These are phyloP conservation scores for Amoebophrya sp. DNA, from an alignment of 169 alveolate species.

Conservation along the genomic window DNA sequence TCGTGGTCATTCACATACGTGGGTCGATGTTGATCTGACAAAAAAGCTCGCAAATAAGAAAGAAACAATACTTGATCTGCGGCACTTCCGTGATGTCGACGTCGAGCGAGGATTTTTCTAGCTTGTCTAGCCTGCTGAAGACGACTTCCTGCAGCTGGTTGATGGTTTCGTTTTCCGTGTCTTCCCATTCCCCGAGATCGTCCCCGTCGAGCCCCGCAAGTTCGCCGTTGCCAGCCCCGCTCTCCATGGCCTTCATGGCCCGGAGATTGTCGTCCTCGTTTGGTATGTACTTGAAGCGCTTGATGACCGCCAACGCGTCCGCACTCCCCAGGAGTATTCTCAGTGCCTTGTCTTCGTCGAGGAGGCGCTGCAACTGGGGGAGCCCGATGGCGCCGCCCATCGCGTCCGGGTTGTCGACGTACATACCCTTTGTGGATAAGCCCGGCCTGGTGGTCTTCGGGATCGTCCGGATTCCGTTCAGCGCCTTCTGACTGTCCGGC, in stretches of 20 bases:
- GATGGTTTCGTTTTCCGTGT: neutral
- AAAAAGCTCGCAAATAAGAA: neutral
- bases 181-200: neutral
- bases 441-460: neutral
- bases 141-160: conserved; percentile 20
- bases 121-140: neutral
- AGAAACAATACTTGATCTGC: neutral
- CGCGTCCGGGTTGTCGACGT: neutral
- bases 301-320: neutral
- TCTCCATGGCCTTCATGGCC: neutral
- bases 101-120: neutral
- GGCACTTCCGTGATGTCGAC: conserved; percentile 19
- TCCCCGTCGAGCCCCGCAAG: neutral
- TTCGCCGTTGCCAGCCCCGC: neutral
- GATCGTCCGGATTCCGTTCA: neutral
- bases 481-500: neutral
- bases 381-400: neutral
- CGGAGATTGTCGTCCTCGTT: neutral
- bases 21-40: neutral
- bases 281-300: neutral
- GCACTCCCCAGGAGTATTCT: neutral
- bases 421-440: neutral
- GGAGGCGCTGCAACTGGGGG: neutral
- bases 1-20: too few species aligned
- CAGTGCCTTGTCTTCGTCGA: conserved; percentile 2